Evolutionary conservation across 2,329 filamentous ascomycete genomes (phyloP), one percentile per base, ranked within the genome.

Genomic region (Xylaria polymorpha): DNA sequence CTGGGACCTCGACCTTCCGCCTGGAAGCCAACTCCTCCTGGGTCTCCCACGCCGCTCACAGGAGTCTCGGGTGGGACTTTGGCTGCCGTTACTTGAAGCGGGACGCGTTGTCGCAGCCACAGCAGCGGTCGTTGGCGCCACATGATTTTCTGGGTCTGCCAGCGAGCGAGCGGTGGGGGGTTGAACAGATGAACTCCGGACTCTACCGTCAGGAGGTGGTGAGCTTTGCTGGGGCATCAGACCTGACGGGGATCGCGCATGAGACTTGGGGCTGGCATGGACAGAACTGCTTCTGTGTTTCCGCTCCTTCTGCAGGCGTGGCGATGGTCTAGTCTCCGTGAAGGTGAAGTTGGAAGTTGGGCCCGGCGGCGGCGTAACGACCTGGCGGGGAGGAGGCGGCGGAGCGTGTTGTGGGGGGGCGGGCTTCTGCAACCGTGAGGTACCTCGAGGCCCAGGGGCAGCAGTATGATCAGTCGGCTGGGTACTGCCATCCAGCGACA

Each of bases 11-110:
- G 86, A 87, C 66, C 85, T 79, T 25, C 79, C 80, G 15, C 86
- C 85, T 0, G 85, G 84, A 55, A 89, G 78, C 85, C 85, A 89
- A 72, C 85, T 88, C 74, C 81, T 83, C 35, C 86, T 82, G n/a
- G 85, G 65, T 41, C 83, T 81, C n/a, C 82, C 82, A 51, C 84
- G 79, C 29, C 74, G 76, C 43, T 80, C 77, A 15, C 69, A 67
- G 8, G 51, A 56, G 35, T 80, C 77, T 14, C 74, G 76, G 9
- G 77, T 79, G 1, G 83, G 84, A 68, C 84, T 86, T 59, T 83
- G 83, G 69, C 79, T 84, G 22, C 79, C 80, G 64, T 80, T 80
- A 8, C 81, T 80, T 60, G 77, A 82, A 20, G 73, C 78, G 6
- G 75, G 80, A 64, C 75, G 81, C 64, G 62, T 75, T 41, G 9